Evolutionary conservation across 768 basidiomycete species (phyloP), one percentile per base, ranked within the genome.

Genomic region (Lactarius deliciosus): DNA sequence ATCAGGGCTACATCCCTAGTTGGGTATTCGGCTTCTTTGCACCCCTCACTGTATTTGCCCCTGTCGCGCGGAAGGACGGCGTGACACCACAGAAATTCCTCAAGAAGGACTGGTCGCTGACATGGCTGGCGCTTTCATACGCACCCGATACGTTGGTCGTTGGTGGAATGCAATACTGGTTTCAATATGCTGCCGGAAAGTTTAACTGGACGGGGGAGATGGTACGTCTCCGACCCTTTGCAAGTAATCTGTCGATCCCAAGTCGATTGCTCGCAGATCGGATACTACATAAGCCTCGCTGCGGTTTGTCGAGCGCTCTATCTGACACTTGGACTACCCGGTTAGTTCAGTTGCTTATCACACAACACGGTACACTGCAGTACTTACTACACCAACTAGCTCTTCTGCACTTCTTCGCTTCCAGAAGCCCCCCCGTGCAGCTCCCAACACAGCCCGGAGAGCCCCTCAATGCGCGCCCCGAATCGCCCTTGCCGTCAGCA

Each of bases 11-110:
- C 62, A 79, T 79, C 69, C 75, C 82, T 20, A 81, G 80, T 72
- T 76, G 79, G 38, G 57, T 84, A 20, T 83, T 90, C 55, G 76
- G 80, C 9, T 92, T 92, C 76, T 79, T 96, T 59, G 83, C 81
- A 58, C 94, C 94, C 8, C 81, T 98, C 64, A 77, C 82, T 18
- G 79, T 91, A 9, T 85, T 94, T 63, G 68, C 82, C 4, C 91
- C 91, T 0, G 69, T 72, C 4, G 70, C 68, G 13, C 72, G 70
- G 15, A 65, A 75, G 70, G 64, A 43, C 63, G 60, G 61, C 50
- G 30, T 61, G 16, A 82, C 81, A 63, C 78, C 81, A 36, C 73
- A 82, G 54, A 83, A 81, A 72, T 71, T 63, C 61, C 73, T 66
- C 36, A 76, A 72, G 65, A 80, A 79, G 64, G 87, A 92, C 69